Evolutionary conservation across 1,139 yeast species (phyloP).

Genomic region (Candida mesenterica): DNA sequence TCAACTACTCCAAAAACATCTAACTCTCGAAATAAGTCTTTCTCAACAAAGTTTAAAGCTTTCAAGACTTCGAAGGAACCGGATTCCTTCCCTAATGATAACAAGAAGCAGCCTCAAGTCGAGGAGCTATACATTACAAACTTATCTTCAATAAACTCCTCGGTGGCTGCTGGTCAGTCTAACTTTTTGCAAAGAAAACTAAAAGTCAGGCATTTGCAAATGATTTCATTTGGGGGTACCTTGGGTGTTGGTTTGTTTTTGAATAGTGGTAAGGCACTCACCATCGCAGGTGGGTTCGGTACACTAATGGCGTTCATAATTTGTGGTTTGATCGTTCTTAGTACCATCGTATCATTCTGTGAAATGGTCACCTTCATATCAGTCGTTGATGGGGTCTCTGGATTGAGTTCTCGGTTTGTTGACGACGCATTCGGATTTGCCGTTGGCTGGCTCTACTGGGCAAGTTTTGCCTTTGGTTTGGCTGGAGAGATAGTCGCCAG

Average conservation of each 20-base stretch:
- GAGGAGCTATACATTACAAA: slow-evolving; percentile 8
- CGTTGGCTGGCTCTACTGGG: slow-evolving; percentile 75
- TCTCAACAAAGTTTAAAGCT: slow-evolving; percentile 3
- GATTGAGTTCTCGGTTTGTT: slow-evolving; percentile 72
- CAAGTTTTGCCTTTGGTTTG: slow-evolving; percentile 68
- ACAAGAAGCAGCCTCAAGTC: not conserved
- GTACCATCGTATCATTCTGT: slow-evolving; percentile 74
- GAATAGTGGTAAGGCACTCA: slow-evolving; percentile 75
- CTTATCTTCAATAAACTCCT: slow-evolving; percentile 7
- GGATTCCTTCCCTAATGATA: no score
- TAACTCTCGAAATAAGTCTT: slow-evolving; percentile 3
- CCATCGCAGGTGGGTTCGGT: slow-evolving; percentile 83
- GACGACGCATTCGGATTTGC: slow-evolving; percentile 87
- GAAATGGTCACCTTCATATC: slow-evolving; percentile 88
- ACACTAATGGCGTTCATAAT: slow-evolving; percentile 67
- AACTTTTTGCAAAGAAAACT: slow-evolving; percentile 50
- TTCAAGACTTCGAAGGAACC: not conserved
- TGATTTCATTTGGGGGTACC: slow-evolving; percentile 82
- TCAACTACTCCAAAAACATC: not conserved
- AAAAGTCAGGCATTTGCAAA: slow-evolving; percentile 69
- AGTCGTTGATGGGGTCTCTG: slow-evolving; percentile 75
- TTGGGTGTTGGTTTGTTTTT: slow-evolving; percentile 79
- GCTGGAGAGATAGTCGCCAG: slow-evolving; percentile 84
- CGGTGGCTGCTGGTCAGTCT: slow-evolving; percentile 6
- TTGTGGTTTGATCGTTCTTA: slow-evolving; percentile 65